Base-by-base conservation (phyloP, 2,329 filamentous ascomycete genomes). In the Lachnellula arida region DNA sequence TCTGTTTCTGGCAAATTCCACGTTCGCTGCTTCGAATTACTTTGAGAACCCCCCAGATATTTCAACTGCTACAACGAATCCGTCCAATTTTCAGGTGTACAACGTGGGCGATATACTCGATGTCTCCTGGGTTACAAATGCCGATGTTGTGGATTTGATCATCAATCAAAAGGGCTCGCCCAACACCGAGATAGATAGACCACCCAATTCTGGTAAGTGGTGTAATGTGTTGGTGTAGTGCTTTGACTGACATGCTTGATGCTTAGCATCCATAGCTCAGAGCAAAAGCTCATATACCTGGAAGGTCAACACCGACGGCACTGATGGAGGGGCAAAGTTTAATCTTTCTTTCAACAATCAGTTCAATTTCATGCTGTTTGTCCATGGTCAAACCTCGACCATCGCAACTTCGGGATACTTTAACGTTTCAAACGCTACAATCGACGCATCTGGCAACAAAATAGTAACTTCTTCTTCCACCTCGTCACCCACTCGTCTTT, bases 351-450 rank as follows among this genome's bases (percentile, higher is more conserved):
- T 49, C 22, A 49, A 34, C 49, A 56, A 52, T 28, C 14, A 28
- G 6, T 56, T 56, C 43, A 52, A 56, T 44, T 56, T 52, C 19
- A 48, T 52, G 12, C 19, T 52, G 32, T 56, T 52, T 34, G 25
- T n/a, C n/a, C 22, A 15, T 12, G 34, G 40, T 19, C 5, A 17
- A 9, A 52, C 54, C 19, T 11, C 40, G 3, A 5, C 22, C 3
- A 5, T 47, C 25, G 34, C 54, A 15, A 6, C 5, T 17, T 42
- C 49, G 14, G 39, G 22, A 14, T 53, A 15, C 25, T 56, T 56
- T 28, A 56, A 56, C 25, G 47, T 56, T 12, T 40, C 49, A n/a
- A 52, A 47, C 22, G 17, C 54, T 11, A 56, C 54, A 11, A 43
- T 56, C 43, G 37, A 56, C 39, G 34, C 34, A 32, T 37, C 4